phyloP scores from a whole-genome alignment of 2,329 filamentous ascomycete genomes.

The Didymella keratinophila region DNA sequence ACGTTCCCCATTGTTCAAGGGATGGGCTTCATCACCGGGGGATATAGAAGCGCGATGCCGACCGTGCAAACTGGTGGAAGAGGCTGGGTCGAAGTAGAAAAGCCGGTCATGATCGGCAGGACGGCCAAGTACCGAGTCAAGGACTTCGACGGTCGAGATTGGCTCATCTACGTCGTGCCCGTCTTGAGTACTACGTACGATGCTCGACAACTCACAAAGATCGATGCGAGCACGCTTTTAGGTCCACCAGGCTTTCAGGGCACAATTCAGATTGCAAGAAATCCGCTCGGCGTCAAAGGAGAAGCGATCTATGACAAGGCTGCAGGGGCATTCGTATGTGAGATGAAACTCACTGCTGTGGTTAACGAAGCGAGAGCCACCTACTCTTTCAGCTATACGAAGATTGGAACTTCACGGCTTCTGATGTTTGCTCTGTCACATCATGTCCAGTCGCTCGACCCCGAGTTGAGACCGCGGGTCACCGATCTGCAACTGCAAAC shows the following conservation, averaged over 20 bases:
- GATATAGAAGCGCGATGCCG: constrained; percentile 76
- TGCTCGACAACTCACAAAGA: constrained; percentile 67
- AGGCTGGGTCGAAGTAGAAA: constrained; percentile 73
- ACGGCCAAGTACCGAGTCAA: constrained; percentile 78
- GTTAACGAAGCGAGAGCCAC: constrained; percentile 63
- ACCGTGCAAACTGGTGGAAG: constrained; percentile 73
- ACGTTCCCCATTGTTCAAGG: constrained; percentile 88
- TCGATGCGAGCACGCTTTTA: constrained; percentile 70
- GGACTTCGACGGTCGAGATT: constrained; percentile 71
- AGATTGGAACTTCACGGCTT: constrained; percentile 71
- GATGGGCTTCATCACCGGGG: constrained; percentile 83
- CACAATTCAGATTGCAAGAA: constrained; percentile 82
- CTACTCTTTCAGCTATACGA: constrained; percentile 79
- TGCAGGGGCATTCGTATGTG: constrained; percentile 75
- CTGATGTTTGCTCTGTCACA: constrained; percentile 91
- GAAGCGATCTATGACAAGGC: constrained; percentile 78
- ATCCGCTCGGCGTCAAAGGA: constrained; percentile 64
- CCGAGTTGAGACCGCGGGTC: constrained; percentile 57
- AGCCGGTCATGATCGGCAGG: constrained; percentile 64
- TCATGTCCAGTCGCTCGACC: constrained; percentile 78
- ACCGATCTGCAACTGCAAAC: constrained; percentile 72
- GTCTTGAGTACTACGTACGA: constrained; percentile 63
- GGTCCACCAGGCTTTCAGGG: constrained; percentile 76
- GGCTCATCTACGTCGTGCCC: constrained; percentile 77
- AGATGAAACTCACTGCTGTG: constrained; percentile 70